Base-by-base conservation (phyloP, 345 rosid genomes). In the Euclidium syriacum region DNA sequence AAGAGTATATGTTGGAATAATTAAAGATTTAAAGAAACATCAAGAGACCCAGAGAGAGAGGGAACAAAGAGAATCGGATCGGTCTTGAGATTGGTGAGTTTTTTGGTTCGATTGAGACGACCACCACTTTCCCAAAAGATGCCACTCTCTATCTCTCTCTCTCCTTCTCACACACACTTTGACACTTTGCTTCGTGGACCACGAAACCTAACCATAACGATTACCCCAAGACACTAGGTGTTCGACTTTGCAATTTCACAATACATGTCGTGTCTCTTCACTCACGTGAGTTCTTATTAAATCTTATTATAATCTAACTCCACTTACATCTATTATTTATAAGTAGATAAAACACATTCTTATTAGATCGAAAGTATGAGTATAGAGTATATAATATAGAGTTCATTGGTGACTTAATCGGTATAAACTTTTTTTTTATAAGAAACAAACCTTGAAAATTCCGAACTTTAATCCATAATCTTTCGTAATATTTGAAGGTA, bases 121-220 rank as follows among this genome's bases (percentile, higher is more conserved):
- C 85, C 82, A 84, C 83, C 91, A 80, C 95, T 85, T 91, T 84
- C 74, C 90, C 62, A 77, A 87, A 84, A 84, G 80, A 84, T 82
- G 89, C 64, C 60, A 19, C 54, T 50, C 40, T 67, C 51, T 52
- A 40, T 34, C 39, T 12, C 41, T 9, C 41, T 35, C 40, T 35
- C 12, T 35, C 40, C 9, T 12, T 35, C 40, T 35, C 40, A 2
- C 40, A 3, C 40, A 7, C 5, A 7, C 40, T 35, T 12, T 6
- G 84, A 55, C 42, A 40, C 82, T 77, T 64, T 67, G 62, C 81
- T 78, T 78, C 77, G 82, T 70, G 68, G 66, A 64, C 69, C 77
- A 68, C 74, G 48, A 74, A 71, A 53, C 73, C 44, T 44, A 74
- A 72, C 52, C 66, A 10, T 44, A 38, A 61, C 80, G 75, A 75